Conservation (phyloP, 2,329 filamentous ascomycete species). For the Capronia coronata region DNA sequence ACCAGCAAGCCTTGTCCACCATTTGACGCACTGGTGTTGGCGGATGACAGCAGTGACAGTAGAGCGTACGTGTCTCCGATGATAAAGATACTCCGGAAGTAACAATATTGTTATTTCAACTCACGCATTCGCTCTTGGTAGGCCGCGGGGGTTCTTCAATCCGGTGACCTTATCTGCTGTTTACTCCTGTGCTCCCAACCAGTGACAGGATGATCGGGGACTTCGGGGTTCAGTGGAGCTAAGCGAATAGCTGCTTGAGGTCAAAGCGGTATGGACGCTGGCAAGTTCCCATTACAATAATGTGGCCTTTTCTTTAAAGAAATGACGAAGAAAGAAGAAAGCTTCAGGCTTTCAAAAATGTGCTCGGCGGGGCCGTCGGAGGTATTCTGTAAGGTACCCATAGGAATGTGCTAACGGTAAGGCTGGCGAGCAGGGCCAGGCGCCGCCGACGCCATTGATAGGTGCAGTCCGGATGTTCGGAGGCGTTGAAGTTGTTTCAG, state of each 20-base stretch:
- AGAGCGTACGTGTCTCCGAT: not conserved
- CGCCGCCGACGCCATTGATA: not conserved
- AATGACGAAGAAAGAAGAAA: not conserved
- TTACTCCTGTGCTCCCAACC: not conserved
- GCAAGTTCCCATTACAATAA: not conserved
- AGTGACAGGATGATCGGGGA: not conserved
- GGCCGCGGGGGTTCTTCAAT: not conserved
- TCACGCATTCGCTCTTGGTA: constrained; percentile 3
- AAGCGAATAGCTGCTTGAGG: not conserved
- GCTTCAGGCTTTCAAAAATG: not conserved
- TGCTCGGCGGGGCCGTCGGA: not conserved
- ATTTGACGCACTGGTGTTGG: not conserved
- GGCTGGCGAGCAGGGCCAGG: not conserved
- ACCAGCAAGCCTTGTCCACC: not conserved
- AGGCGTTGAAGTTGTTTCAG: not conserved
- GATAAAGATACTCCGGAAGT: not conserved
- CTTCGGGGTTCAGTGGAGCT: not conserved
- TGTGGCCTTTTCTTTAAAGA: not conserved
- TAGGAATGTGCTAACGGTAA: not conserved
- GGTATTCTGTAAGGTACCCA: not conserved
- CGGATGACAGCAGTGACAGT: not conserved
- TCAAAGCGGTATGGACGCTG: not conserved
- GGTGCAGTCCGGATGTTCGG: not conserved
- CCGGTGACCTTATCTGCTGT: not conserved
- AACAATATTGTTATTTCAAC: constrained; percentile 2